Conservation (phyloP, 208 protist genomes). For the Leishmania mexicana region DNA sequence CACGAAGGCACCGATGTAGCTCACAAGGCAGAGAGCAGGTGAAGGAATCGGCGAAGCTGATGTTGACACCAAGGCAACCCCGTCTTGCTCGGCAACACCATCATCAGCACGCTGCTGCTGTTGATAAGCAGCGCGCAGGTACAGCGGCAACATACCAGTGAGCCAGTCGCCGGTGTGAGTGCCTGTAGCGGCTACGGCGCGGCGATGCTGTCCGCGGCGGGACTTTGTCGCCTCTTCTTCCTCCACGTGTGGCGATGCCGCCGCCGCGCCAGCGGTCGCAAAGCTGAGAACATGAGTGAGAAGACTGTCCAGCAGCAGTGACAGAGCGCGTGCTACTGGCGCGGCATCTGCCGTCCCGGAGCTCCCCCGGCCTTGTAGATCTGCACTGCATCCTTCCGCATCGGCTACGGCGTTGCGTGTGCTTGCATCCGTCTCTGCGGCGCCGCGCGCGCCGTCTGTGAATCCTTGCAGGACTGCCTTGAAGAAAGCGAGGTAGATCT, state of each 20-base stretch:
- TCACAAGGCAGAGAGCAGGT: slow-evolving; percentile 24
- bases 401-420: neutral
- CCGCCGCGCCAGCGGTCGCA: neutral
- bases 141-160: slow-evolving; percentile 29
- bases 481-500: slow-evolving; percentile 33
- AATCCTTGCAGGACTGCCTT: slow-evolving; percentile 29
- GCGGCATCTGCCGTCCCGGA: neutral
- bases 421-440: neutral
- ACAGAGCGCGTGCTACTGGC: neutral
- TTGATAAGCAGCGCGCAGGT: slow-evolving; percentile 18
- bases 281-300: slow-evolving; percentile 1
- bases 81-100: neutral
- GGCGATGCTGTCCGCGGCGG: slow-evolving; percentile 13
- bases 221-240: neutral
- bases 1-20: slow-evolving; percentile 29
- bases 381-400: neutral
- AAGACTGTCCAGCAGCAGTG: slow-evolving; percentile 22
- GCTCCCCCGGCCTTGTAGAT: neutral
- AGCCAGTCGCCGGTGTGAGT: slow-evolving; percentile 17
- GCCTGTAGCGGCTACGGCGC: neutral
- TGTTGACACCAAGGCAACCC: neutral
- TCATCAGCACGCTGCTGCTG: neutral
- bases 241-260: neutral
- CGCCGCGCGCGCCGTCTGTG: slow-evolving; percentile 7
- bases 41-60: slow-evolving; percentile 5